phyloP scores from a whole-genome alignment of 225 moss, liverwort and hornwort species.

The Marchantia polymorpha region DNA sequence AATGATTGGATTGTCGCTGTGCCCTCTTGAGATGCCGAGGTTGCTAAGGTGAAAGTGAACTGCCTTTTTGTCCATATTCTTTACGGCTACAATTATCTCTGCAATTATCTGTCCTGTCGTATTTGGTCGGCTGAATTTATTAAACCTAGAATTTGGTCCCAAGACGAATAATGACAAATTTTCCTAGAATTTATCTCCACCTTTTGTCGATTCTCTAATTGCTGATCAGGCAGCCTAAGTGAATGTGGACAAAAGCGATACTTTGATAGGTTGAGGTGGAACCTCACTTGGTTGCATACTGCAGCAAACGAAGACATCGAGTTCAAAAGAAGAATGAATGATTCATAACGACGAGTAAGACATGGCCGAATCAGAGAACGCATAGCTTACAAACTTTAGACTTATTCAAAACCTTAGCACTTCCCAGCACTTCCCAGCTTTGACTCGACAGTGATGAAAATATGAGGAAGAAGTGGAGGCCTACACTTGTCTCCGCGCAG shows the following conservation, averaged over 20 bases:
- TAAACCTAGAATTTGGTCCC: background rate
- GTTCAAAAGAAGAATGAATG: too few species aligned
- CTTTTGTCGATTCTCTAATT: background rate
- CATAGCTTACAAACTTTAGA: too few species aligned
- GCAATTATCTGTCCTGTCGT: background rate
- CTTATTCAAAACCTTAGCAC: too few species aligned
- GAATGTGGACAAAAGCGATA: background rate
- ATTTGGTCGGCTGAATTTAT: background rate
- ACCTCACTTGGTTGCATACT: background rate
- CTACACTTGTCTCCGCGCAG: background rate
- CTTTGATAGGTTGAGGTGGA: too few species aligned
- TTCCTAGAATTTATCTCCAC: background rate
- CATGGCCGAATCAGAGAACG: too few species aligned
- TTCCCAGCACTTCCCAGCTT: too few species aligned
- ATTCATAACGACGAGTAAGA: too few species aligned
- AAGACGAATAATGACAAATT: background rate
- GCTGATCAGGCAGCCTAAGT: background rate
- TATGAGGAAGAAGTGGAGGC: background rate
- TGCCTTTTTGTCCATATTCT: background rate
- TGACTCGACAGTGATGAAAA: background rate
- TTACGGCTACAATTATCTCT: background rate
- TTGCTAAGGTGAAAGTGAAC: background rate
- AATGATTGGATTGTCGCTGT: too few species aligned
- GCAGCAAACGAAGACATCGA: too few species aligned
- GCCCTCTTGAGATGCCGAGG: too few species aligned